A percentile compares a stretch with the other conserved stretches of the same genome.
These are phyloP conservation scores for Auricularia sp. DNA, from an alignment of 768 basidiomycete genomes.

Conservation along the genomic window DNA sequence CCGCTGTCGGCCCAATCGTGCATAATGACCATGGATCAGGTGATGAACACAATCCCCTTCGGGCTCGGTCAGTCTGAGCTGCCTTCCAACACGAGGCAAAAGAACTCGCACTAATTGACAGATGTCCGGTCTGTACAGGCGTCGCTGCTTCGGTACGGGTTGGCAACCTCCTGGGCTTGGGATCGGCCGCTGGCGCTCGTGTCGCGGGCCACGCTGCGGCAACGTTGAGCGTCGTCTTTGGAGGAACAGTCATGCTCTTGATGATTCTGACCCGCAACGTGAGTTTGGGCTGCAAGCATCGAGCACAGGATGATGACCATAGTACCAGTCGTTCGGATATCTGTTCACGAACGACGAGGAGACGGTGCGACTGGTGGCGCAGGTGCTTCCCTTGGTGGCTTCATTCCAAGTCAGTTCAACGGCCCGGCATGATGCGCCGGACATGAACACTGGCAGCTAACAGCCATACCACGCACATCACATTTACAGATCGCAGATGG, in stretches of 20 bases:
- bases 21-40: conserved; percentile 42
- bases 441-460: too few species aligned
- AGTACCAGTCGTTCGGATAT: conserved; percentile 48
- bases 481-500: conserved; percentile 38
- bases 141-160: conserved; percentile 65
- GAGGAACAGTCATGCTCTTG: conserved; percentile 45
- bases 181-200: conserved; percentile 42
- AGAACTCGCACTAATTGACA: background rate
- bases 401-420: conserved; percentile 36
- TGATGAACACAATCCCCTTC: conserved; percentile 67
- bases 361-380: conserved; percentile 40
- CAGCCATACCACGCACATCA: background rate
- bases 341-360: conserved; percentile 55
- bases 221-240: conserved; percentile 50
- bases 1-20: conserved; percentile 67
- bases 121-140: conserved; percentile 22
- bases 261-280: conserved; percentile 52
- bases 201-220: conserved; percentile 54
- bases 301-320: background rate
- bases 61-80: conserved; percentile 39
- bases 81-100: background rate
- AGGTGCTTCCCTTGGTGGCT: conserved; percentile 45
- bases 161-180: conserved; percentile 61
- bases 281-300: conserved; percentile 12
- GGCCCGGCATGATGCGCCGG: background rate